Base-by-base conservation (phyloP, 306 rosid species). In the Myrica gale region DNA sequence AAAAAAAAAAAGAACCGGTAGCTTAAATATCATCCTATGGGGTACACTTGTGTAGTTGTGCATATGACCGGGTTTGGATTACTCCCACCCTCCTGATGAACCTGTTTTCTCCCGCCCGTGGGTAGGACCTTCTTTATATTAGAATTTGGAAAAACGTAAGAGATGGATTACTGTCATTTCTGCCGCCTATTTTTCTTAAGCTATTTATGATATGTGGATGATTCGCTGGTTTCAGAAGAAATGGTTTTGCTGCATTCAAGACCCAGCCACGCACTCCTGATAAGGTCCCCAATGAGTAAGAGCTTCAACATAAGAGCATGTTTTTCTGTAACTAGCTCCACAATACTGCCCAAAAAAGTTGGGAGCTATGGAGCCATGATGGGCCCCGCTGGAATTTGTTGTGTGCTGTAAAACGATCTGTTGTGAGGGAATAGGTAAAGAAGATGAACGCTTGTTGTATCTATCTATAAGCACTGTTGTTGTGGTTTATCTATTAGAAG, bases 241-340 rank as follows among this genome's bases (percentile, higher is more conserved):
- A 90, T 92, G 99, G 99, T 92, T 92, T 79, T 95, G 99, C 97
- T 95, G 99, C 91, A 62, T 95, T 65, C 89, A 88, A 74, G 84
- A 75, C 69, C 93, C 98, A 75, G 83, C 91, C 17, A 87, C 92
- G 0, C 84, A 92, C 76, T 84, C 97, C 79, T 89, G 84, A 85
- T 82, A 61, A 78, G 74, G 78, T 76, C 57, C 84, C 67, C 57
- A 70, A 23, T 50, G 69, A 78, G 80, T 54, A 78, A 71, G 83
- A 51, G 88, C 83, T 79, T 84, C 86, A 67, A 84, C 83, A 72
- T 79, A 86, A 83, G 88, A 82, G 76, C 79, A 75, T 69, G 84
- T 78, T 74, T 82, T 74, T 82, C 90, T 82, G 90, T 80, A 75
- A 86, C 83, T 82, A 81, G 88, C 84, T 87, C 90, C 85, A 60